Percentiles rank a stretch among this genome's conserved stretches.
phyloP scores from a whole-genome alignment of 352 stramenopile genomes.

The Phytophthora palmivora region DNA sequence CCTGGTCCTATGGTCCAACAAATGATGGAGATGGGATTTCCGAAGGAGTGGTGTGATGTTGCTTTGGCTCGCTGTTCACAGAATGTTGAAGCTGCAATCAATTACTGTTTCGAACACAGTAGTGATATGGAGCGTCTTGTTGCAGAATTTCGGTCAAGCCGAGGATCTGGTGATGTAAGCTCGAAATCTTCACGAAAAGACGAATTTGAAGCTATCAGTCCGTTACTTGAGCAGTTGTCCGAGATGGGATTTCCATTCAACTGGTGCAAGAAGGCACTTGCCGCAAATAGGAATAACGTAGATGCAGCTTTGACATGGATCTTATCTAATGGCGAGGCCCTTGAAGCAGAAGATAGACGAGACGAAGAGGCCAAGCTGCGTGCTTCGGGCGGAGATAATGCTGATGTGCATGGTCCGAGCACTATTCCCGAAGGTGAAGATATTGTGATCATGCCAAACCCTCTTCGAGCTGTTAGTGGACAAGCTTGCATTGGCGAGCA shows the following conservation, averaged over 20 bases:
- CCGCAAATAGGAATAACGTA: constrained; percentile 90
- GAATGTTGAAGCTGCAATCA: constrained; percentile 92
- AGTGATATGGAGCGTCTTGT: constrained; percentile 92
- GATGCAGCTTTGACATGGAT: constrained; percentile 94
- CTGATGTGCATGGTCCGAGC: constrained; percentile 32
- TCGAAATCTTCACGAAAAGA: constrained; percentile 46
- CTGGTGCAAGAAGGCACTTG: constrained; percentile 92
- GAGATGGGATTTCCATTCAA: constrained; percentile 95
- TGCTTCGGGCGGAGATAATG: constrained; percentile 36
- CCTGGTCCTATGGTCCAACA: constrained; percentile 85
- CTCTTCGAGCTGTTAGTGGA: constrained; percentile 82
- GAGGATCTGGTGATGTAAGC: constrained; percentile 30
- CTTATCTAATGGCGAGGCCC: constrained; percentile 89
- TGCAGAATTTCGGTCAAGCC: constrained; percentile 72
- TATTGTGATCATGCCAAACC: constrained; percentile 68
- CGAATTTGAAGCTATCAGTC: constrained; percentile 72
- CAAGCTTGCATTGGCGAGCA: constrained; percentile 87
- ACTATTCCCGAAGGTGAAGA: constrained; percentile 45
- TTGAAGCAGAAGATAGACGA: constrained; percentile 88
- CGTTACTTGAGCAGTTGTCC: constrained; percentile 86
- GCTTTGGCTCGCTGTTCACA: constrained; percentile 85
- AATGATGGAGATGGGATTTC: constrained; percentile 95
- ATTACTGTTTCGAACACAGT: constrained; percentile 94
- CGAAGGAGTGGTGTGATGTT: constrained; percentile 93
- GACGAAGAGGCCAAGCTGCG: constrained; percentile 81